These are phyloP conservation scores for Quercus suber DNA, from an alignment of 306 rosid genomes.

Conservation along the genomic window DNA sequence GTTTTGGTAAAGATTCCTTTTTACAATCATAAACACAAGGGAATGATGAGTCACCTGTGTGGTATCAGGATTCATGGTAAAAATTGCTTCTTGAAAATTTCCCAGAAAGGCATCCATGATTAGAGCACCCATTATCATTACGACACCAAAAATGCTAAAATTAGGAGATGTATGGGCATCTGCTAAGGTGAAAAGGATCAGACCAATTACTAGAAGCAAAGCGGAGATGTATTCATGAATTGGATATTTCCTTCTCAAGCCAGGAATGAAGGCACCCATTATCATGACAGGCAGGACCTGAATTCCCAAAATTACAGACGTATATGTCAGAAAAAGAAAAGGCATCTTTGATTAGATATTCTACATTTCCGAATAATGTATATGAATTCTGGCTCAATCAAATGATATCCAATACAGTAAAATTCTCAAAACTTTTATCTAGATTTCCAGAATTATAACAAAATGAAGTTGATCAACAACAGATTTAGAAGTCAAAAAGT, in stretches of 20 bases:
- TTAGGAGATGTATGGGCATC: constrained; percentile 67
- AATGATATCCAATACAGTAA: not conserved
- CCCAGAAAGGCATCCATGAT: constrained; percentile 67
- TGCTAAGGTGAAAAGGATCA: constrained; percentile 63
- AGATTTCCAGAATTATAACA: not conserved
- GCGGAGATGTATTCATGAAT: constrained; percentile 58
- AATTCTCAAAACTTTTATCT: not conserved
- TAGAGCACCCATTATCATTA: constrained; percentile 59
- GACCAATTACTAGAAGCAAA: constrained; percentile 47
- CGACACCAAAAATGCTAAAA: constrained; percentile 46
- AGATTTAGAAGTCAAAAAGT: not conserved
- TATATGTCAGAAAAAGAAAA: not conserved
- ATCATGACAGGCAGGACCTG: constrained; percentile 69
- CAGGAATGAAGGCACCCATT: constrained; percentile 65
- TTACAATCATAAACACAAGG: not conserved
- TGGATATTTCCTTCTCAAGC: constrained; percentile 61
- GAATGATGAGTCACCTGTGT: constrained; percentile 39
- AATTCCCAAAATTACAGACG: not conserved
- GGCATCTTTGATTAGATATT: not conserved
- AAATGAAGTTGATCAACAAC: not conserved
- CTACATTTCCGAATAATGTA: no score
- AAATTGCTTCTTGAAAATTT: constrained; percentile 67
- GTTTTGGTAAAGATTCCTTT: not conserved
- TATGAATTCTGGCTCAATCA: not conserved
- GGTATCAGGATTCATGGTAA: constrained; percentile 53